Evolutionary conservation across 352 stramenopile genomes (phyloP), one percentile per base, ranked within the genome.

Genomic region (Thraustotheca clavata): DNA sequence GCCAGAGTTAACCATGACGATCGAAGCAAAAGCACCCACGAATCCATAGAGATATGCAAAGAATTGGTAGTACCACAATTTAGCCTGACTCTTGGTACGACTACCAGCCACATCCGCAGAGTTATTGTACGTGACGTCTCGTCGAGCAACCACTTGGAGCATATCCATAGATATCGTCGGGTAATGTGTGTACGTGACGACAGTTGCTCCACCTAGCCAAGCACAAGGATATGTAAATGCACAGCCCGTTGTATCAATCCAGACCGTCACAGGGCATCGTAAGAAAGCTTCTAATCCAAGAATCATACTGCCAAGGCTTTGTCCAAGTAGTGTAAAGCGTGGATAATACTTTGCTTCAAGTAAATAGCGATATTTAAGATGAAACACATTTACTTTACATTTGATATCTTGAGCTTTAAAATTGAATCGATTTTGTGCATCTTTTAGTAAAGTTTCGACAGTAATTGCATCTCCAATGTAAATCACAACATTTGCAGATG

Each of bases 151-250:
- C 35, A 94, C 81, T 34, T 71, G 66, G 34, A 99, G 89, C 97
- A 99, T 99, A 69, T 99, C 96, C 33, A 90, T 98, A 49, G 89
- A 98, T 69, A 99, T 99, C 60, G 98, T 99, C 7, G 97, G 97
- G 81, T 99, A 99, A 81, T 99, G 97, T 27, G 98, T 94, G 83
- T 99, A 99, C 46, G 94, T 83, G 2, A 89, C 79, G 33, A 99
- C 84, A 0, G 67, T 83, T 52, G 83, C 96, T 1, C 86, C 83
- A 50, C 83, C 86, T 4, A 97, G 67, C 4, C 91, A 43, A 0
- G 95, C 96, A 2, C 99, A 73, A 3, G 97, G 72, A 74, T 97
- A 99, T 1, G 96, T 96, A 80, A 99, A 99, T 33, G 96, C 83
- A 65, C 87, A 98, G 20, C 97, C 97, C 0, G 94, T 99, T 3